Percentiles rank a stretch among this genome's conserved stretches.
Evolutionary conservation across 371 early-diverging fungal species (phyloP).

Genomic region (Conidiobolus incongruus): DNA sequence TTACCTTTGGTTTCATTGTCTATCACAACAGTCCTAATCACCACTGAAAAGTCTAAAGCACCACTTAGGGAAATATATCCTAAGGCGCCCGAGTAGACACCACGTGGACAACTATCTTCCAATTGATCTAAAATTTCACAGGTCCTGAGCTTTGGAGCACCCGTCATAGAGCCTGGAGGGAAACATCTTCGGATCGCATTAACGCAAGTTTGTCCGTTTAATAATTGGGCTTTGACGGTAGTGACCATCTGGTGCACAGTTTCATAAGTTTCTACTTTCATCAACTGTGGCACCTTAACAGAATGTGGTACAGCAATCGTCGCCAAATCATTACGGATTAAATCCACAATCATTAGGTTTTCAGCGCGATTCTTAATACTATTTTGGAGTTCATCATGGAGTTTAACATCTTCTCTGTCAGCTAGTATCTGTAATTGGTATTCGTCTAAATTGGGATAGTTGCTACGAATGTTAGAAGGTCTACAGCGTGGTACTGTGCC

Average conservation of each 20-base stretch:
- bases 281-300: constrained; percentile 63
- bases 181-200: constrained; percentile 57
- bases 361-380: constrained; percentile 86
- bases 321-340: constrained; percentile 84
- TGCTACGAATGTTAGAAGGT: constrained; percentile 18
- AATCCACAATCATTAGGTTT: constrained; percentile 94
- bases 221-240: constrained; percentile 47
- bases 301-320: constrained; percentile 32
- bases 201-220: constrained; percentile 30
- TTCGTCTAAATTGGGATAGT: constrained; percentile 8
- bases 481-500: constrained; percentile 37
- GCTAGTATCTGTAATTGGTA: constrained; percentile 10
- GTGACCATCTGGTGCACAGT: constrained; percentile 87
- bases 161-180: constrained; percentile 94
- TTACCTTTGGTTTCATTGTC: constrained; percentile 5
- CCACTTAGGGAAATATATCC: constrained; percentile 60
- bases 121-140: constrained; percentile 55
- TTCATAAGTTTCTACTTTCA: constrained; percentile 75
- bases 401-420: constrained; percentile 17
- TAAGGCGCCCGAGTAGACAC: constrained; percentile 79
- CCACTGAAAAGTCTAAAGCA: constrained; percentile 47
- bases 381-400: neutral
- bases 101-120: constrained; percentile 41
- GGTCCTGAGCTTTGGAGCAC: constrained; percentile 83
- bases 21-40: constrained; percentile 51